phyloP scores from a whole-genome alignment of 345 rosid species.

The Erucastrum elatum region DNA sequence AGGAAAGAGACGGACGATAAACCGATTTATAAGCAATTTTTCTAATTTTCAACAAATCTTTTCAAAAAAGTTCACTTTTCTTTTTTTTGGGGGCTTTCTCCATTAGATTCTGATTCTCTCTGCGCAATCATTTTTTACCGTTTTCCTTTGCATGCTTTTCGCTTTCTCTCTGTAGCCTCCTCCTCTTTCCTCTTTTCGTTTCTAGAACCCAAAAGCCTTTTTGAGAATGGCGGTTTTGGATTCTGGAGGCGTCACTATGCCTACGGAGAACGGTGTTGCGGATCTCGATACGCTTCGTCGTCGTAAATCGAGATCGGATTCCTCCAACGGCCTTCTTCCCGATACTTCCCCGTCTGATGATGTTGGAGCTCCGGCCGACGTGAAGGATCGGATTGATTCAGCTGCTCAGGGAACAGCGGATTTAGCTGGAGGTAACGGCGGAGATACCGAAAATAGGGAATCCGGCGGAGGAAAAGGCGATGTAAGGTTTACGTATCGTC shows the following conservation, averaged over 20 bases:
- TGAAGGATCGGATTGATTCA: constrained; percentile 35
- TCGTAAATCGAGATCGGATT: constrained; percentile 40
- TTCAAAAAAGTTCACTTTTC: neutral
- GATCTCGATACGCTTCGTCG: constrained; percentile 53
- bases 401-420: constrained; percentile 35
- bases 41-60: neutral
- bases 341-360: constrained; percentile 21
- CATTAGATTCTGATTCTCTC: neutral
- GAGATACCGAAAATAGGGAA: constrained; percentile 37
- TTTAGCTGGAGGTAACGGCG: constrained; percentile 30
- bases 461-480: constrained; percentile 32
- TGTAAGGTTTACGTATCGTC: constrained; percentile 55
- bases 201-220: neutral
- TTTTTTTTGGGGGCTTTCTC: neutral
- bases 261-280: constrained; percentile 28
- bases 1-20: neutral
- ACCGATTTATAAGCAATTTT: neutral
- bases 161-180: neutral
- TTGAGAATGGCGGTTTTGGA: constrained; percentile 43
- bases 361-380: constrained; percentile 29
- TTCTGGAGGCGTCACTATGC: constrained; percentile 29
- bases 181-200: neutral
- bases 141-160: constrained; percentile 27
- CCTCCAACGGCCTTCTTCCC: constrained; percentile 18
- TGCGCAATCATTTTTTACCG: neutral